phyloP scores from a whole-genome alignment of 2,329 filamentous ascomycete species.

The Paecilomyces niveus region DNA sequence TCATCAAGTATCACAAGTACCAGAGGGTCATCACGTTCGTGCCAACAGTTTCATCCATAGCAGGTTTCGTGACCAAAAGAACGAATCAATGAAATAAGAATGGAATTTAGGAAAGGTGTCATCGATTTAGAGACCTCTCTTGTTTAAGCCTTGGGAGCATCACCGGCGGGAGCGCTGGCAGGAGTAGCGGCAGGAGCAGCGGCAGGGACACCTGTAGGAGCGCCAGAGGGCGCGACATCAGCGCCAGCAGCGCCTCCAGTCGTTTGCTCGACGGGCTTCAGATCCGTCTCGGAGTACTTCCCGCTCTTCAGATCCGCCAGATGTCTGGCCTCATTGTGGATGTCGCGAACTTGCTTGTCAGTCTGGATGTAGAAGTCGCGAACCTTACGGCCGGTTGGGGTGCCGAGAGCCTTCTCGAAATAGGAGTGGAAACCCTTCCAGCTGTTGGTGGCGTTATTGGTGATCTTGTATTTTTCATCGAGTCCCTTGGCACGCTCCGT shows the following conservation, averaged over 20 bases:
- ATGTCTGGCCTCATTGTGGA: conserved; percentile 83
- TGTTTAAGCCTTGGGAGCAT: neutral
- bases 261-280: conserved; percentile 33
- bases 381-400: conserved; percentile 81
- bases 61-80: neutral
- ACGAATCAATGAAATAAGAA: conserved; percentile 1
- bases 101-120: neutral
- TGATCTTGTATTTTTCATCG: conserved; percentile 78
- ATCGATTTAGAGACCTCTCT: neutral
- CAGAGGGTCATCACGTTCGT: neutral
- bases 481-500: conserved; percentile 77
- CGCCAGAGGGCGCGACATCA: conserved; percentile 10
- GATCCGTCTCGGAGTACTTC: conserved; percentile 32
- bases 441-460: conserved; percentile 60
- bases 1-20: neutral
- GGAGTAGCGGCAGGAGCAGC: neutral
- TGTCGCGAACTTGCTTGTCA: conserved; percentile 85
- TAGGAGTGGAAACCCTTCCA: conserved; percentile 71
- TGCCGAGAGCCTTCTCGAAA: conserved; percentile 87
- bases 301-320: conserved; percentile 77
- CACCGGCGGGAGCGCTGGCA: neutral
- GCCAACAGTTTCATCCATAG: neutral
- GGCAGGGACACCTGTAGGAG: neutral
- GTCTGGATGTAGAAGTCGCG: conserved; percentile 80
- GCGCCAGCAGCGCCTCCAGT: conserved; percentile 32